Conservation (phyloP, 1,139 yeast genomes). For the Wickerhamomyces sp. region DNA sequence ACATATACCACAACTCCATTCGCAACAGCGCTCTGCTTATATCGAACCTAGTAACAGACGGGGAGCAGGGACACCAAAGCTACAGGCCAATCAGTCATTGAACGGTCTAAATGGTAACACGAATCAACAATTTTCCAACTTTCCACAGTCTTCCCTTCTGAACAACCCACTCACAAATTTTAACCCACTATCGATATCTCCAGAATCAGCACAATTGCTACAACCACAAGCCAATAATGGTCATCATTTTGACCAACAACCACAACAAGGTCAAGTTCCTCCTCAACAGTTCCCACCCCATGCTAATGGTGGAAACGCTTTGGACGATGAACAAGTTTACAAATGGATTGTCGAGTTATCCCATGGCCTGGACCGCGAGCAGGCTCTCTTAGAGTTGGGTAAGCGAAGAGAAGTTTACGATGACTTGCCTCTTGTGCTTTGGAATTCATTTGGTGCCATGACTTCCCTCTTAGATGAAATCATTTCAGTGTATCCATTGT, state of each 20-base stretch:
- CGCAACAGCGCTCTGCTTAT: conserved; percentile 20
- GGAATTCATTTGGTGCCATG: conserved; percentile 98
- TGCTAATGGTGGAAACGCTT: conserved; percentile 39
- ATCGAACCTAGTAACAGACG: conserved; percentile 11
- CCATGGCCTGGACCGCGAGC: conserved; percentile 86
- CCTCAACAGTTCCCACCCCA: conserved; percentile 15
- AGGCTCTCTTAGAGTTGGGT: conserved; percentile 86
- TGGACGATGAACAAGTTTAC: conserved; percentile 82
- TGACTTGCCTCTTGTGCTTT: conserved; percentile 84
- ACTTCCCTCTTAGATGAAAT: conserved; percentile 87
- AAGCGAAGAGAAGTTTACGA: conserved; percentile 93
- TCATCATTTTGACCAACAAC: conserved; percentile 10
- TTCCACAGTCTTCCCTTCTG: conserved; percentile 1
- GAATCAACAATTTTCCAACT: conserved; percentile 16
- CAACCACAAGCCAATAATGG: conserved; percentile 3
- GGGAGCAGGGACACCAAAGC: neutral
- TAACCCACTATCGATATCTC: conserved; percentile 8
- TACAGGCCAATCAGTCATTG: neutral
- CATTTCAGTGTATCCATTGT: conserved; percentile 79
- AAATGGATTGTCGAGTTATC: conserved; percentile 88
- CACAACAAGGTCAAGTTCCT: conserved; percentile 16
- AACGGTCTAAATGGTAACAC: neutral
- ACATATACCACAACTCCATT: conserved; percentile 6
- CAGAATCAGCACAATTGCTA: conserved; percentile 3
- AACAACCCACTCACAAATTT: conserved; percentile 1